phyloP scores from a whole-genome alignment of 371 early-diverging fungal species.

The Catenaria anguillulae region DNA sequence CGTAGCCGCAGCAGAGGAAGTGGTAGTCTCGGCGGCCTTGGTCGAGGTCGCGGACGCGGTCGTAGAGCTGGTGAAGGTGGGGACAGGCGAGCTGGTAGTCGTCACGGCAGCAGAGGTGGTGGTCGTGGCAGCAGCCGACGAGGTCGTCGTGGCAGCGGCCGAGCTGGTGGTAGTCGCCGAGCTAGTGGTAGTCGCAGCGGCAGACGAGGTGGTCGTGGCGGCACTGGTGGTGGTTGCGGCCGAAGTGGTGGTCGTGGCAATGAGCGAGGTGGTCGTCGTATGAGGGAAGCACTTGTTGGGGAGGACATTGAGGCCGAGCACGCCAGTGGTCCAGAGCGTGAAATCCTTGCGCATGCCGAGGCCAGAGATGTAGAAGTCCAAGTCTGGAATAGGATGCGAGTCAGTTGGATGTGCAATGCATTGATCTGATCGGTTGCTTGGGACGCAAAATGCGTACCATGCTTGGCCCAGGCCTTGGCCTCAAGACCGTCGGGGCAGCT shows the following conservation, averaged over 20 bases:
- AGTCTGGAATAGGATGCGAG: no score
- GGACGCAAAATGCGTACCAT: no score
- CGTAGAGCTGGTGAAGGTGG: background rate
- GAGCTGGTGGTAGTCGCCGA: background rate
- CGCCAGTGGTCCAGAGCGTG: background rate
- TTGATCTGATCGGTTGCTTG: no score
- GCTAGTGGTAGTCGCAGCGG: background rate
- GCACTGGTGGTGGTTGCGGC: background rate
- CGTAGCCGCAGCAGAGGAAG: background rate
- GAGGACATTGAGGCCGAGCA: background rate
- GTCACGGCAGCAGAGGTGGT: background rate
- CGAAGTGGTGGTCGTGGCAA: background rate
- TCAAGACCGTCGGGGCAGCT: slow-evolving; percentile 8
- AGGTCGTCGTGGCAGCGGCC: background rate
- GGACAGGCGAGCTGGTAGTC: background rate
- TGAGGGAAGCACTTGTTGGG: background rate
- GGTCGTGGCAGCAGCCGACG: slow-evolving; percentile 1
- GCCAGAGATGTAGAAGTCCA: background rate
- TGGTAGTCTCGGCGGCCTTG: background rate
- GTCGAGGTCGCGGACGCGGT: no score
- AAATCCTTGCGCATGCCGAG: background rate
- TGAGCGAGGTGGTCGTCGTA: background rate
- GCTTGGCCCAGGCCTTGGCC: slow-evolving; percentile 1
- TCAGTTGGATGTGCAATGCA: no score
- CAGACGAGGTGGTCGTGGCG: background rate